A percentile compares a stretch with the other conserved stretches of the same genome.
Conservation (phyloP, 768 basidiomycete genomes). For the Hericium alpestre region DNA sequence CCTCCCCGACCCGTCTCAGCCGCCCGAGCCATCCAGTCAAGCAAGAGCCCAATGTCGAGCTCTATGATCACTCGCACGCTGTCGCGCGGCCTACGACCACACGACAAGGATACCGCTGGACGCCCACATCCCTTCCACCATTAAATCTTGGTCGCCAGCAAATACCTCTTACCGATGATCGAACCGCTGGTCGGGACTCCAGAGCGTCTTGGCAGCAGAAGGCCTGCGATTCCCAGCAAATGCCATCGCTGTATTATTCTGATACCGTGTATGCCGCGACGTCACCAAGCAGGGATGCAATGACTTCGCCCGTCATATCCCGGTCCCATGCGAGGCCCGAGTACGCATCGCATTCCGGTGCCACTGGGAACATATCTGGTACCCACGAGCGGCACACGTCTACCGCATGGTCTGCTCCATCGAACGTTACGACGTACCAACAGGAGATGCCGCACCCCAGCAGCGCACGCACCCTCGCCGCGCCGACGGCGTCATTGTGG, state of each 20-base stretch:
- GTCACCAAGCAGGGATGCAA: too few species aligned
- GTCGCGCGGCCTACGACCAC: neutral
- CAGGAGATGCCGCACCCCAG: neutral
- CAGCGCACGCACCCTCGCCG: neutral
- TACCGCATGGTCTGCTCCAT: too few species aligned
- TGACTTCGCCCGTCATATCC: too few species aligned
- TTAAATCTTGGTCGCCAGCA: neutral
- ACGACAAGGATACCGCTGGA: neutral
- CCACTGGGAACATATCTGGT: too few species aligned
- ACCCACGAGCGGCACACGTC: too few species aligned
- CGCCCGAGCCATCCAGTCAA: neutral
- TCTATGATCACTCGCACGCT: neutral
- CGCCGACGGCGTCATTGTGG: neutral
- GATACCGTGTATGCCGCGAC: neutral
- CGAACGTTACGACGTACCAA: too few species aligned
- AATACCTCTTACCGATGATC: neutral
- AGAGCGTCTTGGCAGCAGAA: neutral
- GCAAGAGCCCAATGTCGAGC: neutral
- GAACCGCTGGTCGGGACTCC: neutral
- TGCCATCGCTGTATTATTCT: neutral
- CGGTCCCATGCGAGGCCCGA: too few species aligned
- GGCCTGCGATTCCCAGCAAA: neutral
- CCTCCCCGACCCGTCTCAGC: neutral
- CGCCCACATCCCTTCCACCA: neutral
- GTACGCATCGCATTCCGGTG: too few species aligned